Evolutionary conservation across 768 basidiomycete species (phyloP), one percentile per base, ranked within the genome.

Genomic region (Suillus spraguei): DNA sequence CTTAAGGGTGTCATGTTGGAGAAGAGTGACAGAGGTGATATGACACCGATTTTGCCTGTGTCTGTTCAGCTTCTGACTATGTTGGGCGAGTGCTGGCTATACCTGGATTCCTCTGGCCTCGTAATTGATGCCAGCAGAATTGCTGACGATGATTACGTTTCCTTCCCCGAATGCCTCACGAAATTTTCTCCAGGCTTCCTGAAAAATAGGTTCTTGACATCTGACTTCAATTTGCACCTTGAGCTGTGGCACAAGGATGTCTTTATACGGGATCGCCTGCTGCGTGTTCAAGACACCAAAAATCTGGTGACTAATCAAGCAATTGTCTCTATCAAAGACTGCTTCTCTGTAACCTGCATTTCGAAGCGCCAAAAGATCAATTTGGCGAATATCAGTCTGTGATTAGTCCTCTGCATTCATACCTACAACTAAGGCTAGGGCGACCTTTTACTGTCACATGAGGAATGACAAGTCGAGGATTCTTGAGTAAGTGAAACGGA

Each of bases 311-410:
- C 90, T 35, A 66, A 94, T 97, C 67, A 99, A 77, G 71, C 97
- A 99, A 69, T 99, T 99, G 72, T 99, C 97, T 78, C 98, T 98
- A 83, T 99, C 97, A 68, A 99, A 91, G 1, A 99, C 87, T 4
- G 90, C 92, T n/a, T 92, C 95, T 53, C 87, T 85, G 72, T 94
- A 95, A 5, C 96, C 95, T 9, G 87, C 86, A 62, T 81, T 80
- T 62, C 83, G 83, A 44, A 99, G 80, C 42, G 87, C 87, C 10
- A 68, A 68, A 80, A 94, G 95, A 75, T 96, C 86, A 69, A 96
- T 81, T 67, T 89, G 83, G 81, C 92, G 90, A 69, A 96, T 93
- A 72, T 93, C 93, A n/a, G n/a, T n/a, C n/a, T n/a, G n/a, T n/a
- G n/a, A n/a, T n/a, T n/a, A n/a, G n/a, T n/a, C n/a, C n/a, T n/a